Percentiles rank a stretch among this genome's conserved stretches.
These are phyloP conservation scores for Chrysanthemum lavandulifolium DNA, from an alignment of 129 eudicot species.

Conservation along the genomic window DNA sequence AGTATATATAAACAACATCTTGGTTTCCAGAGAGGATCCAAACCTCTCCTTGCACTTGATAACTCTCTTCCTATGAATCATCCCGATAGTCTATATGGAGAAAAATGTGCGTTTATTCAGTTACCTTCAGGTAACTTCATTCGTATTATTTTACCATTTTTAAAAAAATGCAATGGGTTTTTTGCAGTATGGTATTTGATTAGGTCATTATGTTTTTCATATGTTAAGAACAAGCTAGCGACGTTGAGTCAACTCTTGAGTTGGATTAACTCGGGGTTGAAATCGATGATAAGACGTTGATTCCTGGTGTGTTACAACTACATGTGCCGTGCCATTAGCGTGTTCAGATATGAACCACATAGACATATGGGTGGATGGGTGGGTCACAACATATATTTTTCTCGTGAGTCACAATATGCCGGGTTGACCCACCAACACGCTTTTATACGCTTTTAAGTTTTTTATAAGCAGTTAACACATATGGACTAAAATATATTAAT, in stretches of 20 bases:
- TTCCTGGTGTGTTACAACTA: too few species aligned
- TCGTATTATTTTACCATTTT: neutral
- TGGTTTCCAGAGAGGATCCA: slow-evolving; percentile 86
- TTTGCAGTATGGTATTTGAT: slow-evolving; percentile 4
- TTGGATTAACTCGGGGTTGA: slow-evolving; percentile 87
- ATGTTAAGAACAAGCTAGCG: slow-evolving; percentile 52
- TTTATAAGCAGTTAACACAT: neutral
- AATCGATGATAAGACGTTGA: slow-evolving; percentile 52
- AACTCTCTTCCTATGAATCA: slow-evolving; percentile 89
- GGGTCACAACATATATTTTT: too few species aligned
- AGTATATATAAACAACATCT: slow-evolving; percentile 78
- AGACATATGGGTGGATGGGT: neutral
- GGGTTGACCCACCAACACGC: neutral
- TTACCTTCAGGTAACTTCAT: slow-evolving; percentile 63
- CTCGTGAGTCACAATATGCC: neutral
- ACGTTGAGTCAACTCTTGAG: slow-evolving; percentile 81
- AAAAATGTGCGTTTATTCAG: slow-evolving; percentile 96
- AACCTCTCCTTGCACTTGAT: slow-evolving; percentile 82
- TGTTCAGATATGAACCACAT: neutral
- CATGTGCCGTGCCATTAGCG: too few species aligned
- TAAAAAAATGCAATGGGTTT: neutral
- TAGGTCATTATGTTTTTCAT: slow-evolving; percentile 32
- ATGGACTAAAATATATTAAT: too few species aligned
- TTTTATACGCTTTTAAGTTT: neutral
- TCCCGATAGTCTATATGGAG: slow-evolving; percentile 88